These are phyloP conservation scores for Takashimella koratensis DNA, from an alignment of 1,284 basidiomycete genomes.

Conservation along the genomic window DNA sequence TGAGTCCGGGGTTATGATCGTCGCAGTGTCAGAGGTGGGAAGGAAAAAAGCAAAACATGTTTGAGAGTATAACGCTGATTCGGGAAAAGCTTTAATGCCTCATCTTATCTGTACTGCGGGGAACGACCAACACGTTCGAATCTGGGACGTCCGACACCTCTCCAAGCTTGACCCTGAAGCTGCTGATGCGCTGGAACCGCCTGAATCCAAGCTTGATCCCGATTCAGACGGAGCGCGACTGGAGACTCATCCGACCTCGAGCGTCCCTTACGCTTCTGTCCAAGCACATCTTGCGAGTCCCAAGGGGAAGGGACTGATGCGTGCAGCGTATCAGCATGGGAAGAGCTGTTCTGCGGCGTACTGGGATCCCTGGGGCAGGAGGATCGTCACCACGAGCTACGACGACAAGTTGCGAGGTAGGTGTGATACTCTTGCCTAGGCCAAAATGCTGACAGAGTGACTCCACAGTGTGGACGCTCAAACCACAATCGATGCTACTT, in stretches of 20 bases:
- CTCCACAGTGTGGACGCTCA: conserved; percentile 47
- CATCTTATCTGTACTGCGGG: conserved; percentile 47
- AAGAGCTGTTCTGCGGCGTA: conserved; percentile 51
- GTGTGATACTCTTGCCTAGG: conserved; percentile 3
- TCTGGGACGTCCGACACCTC: conserved; percentile 47
- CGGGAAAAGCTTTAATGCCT: conserved; percentile 46
- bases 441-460: not conserved
- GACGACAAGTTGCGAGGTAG: conserved; percentile 48
- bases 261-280: conserved; percentile 22
- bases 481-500: conserved; percentile 30
- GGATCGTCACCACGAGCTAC: conserved; percentile 50
- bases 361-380: conserved; percentile 51
- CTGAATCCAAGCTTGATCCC: conserved; percentile 5
- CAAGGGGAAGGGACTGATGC: conserved; percentile 35
- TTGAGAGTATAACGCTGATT: no score
- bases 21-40: not conserved
- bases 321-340: conserved; percentile 44
- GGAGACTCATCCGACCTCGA: conserved; percentile 22
- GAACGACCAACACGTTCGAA: conserved; percentile 42
- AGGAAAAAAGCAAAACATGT: not conserved
- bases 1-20: conserved; percentile 19
- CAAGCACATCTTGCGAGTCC: conserved; percentile 15
- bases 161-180: conserved; percentile 21
- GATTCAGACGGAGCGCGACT: not conserved
- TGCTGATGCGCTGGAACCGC: conserved; percentile 12